These are phyloP conservation scores for Cryptococcus sp. DNA, from an alignment of 1,284 basidiomycete species.

Conservation along the genomic window DNA sequence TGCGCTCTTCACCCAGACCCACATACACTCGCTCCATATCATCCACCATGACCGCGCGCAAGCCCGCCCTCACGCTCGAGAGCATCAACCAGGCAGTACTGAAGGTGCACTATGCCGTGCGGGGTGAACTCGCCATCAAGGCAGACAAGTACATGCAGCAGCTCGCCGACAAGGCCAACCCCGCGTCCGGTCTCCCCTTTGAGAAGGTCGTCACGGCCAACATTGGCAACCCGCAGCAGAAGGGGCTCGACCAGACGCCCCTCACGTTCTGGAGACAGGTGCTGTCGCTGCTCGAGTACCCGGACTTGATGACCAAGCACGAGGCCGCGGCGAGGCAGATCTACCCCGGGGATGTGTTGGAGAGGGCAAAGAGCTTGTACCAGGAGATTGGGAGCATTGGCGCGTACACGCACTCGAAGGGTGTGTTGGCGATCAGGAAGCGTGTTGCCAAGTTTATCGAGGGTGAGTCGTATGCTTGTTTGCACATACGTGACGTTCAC, in stretches of 20 bases:
- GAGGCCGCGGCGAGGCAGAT: conserved; percentile 56
- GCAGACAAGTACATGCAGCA: conserved; percentile 76
- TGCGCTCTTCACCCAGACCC: neutral
- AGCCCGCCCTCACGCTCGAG: conserved; percentile 37
- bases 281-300: conserved; percentile 79
- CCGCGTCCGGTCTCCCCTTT: conserved; percentile 64
- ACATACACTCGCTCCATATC: neutral
- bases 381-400: conserved; percentile 91
- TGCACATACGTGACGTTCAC: too few species aligned
- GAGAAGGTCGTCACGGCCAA: conserved; percentile 88
- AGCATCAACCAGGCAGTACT: conserved; percentile 73
- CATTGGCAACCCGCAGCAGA: conserved; percentile 97
- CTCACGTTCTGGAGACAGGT: conserved; percentile 88
- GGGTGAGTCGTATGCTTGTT: conserved; percentile 54
- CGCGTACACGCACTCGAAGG: conserved; percentile 95
- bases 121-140: conserved; percentile 92
- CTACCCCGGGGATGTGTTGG: conserved; percentile 84
- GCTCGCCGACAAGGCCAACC: conserved; percentile 54
- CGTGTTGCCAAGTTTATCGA: conserved; percentile 87
- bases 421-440: conserved; percentile 81
- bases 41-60: conserved; percentile 16
- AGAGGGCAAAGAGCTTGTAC: conserved; percentile 73
- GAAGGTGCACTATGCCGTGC: conserved; percentile 93
- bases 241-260: conserved; percentile 86
- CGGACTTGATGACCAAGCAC: conserved; percentile 74